Percentiles rank a stretch among this genome's conserved stretches.
These are phyloP conservation scores for Erysiphe pulchra DNA, from an alignment of 2,329 filamentous ascomycete genomes.

Conservation along the genomic window DNA sequence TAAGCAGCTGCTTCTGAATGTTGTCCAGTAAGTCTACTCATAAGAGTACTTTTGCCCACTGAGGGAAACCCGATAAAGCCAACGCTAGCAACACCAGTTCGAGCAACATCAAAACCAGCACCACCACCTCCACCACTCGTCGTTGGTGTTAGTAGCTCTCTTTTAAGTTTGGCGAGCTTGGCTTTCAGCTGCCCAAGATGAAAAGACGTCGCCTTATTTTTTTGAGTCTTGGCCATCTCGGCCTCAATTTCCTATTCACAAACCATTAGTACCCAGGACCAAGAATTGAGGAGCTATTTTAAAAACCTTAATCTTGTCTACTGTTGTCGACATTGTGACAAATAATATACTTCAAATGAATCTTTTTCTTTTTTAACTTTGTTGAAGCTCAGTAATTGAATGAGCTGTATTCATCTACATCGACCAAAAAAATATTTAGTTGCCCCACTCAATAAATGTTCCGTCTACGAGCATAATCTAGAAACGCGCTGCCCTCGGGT, in stretches of 20 bases:
- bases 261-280: not conserved
- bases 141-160: slow-evolving; percentile 71
- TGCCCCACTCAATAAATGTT: no score
- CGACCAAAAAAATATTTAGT: no score
- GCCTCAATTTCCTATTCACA: slow-evolving; percentile 45
- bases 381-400: not conserved
- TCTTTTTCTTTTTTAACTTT: not conserved
- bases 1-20: slow-evolving; percentile 95
- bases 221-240: slow-evolving; percentile 95
- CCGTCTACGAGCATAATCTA: no score
- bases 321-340: slow-evolving; percentile 69
- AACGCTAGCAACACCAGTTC: slow-evolving; percentile 89
- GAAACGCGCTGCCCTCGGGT: no score
- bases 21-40: slow-evolving; percentile 83
- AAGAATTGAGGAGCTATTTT: not conserved
- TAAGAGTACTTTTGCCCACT: slow-evolving; percentile 92
- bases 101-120: slow-evolving; percentile 85
- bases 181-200: slow-evolving; percentile 93
- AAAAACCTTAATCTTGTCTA: slow-evolving; percentile 79
- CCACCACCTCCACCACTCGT: slow-evolving; percentile 66
- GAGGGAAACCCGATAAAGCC: slow-evolving; percentile 97
- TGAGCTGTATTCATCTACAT: no score
- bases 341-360: not conserved
- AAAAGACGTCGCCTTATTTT: slow-evolving; percentile 87
- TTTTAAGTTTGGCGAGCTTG: slow-evolving; percentile 92